These are phyloP conservation scores for Coniosporium tulheliwenetii DNA, from an alignment of 2,329 filamentous ascomycete genomes.

Conservation along the genomic window DNA sequence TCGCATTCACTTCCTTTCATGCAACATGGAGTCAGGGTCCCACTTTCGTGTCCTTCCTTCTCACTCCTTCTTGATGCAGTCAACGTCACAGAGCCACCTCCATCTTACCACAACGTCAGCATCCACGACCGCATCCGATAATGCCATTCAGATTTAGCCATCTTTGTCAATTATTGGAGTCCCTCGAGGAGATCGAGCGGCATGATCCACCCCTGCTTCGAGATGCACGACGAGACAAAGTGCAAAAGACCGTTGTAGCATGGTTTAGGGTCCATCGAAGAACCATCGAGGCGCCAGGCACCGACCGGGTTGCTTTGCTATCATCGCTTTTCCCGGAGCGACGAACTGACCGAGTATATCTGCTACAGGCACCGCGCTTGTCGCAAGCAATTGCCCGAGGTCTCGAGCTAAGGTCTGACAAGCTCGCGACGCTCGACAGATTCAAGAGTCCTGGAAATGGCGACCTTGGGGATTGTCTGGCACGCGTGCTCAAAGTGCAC, in stretches of 20 bases:
- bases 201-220: constrained; percentile 23
- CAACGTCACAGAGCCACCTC: no score
- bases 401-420: constrained; percentile 47
- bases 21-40: no score
- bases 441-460: constrained; percentile 44
- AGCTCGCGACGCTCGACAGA: constrained; percentile 43
- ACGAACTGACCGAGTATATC: constrained; percentile 64
- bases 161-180: constrained; percentile 59
- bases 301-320: constrained; percentile 48
- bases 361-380: constrained; percentile 45
- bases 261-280: constrained; percentile 57
- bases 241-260: constrained; percentile 27
- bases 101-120: no score
- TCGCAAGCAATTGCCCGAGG: constrained; percentile 52
- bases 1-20: no score
- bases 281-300: constrained; percentile 39
- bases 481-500: constrained; percentile 41
- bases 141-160: constrained; percentile 56
- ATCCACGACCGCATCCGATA: not conserved
- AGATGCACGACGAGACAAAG: constrained; percentile 11
- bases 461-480: constrained; percentile 59
- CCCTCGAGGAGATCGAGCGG: constrained; percentile 37
- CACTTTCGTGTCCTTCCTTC: no score
- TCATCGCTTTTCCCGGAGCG: constrained; percentile 64
- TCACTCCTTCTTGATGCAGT: no score